A percentile compares a stretch with the other conserved stretches of the same genome.
Evolutionary conservation across 2,329 filamentous ascomycete genomes (phyloP).

Genomic region (Stachybotrys chlorohalonatus): DNA sequence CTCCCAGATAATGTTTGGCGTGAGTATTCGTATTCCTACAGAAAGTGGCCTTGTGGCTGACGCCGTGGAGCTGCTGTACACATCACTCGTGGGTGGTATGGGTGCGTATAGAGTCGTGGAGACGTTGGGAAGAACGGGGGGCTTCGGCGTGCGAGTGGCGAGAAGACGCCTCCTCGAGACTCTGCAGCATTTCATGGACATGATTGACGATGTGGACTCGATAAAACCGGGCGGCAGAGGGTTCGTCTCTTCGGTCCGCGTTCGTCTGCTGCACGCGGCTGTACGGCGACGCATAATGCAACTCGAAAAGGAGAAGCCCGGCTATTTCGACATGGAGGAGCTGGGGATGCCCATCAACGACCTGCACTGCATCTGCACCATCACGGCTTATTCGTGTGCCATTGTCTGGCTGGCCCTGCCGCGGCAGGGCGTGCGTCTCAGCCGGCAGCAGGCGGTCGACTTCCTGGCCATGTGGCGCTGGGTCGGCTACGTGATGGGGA

Average conservation of each 20-base stretch:
- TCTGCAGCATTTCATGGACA: slow-evolving; percentile 66
- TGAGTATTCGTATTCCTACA: slow-evolving; percentile 13
- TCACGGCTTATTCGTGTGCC: slow-evolving; percentile 59
- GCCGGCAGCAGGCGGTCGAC: slow-evolving; percentile 52
- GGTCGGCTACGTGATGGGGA: slow-evolving; percentile 62
- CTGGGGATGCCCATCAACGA: slow-evolving; percentile 64
- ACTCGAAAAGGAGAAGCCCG: slow-evolving; percentile 41
- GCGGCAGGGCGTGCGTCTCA: slow-evolving; percentile 61
- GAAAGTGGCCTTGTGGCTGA: background rate
- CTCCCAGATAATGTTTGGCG: slow-evolving; percentile 52
- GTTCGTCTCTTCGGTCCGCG: slow-evolving; percentile 51
- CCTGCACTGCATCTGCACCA: slow-evolving; percentile 64
- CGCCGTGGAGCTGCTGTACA: slow-evolving; percentile 41
- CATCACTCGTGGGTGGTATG: slow-evolving; percentile 62
- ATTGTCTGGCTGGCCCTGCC: slow-evolving; percentile 63
- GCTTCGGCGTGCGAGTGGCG: slow-evolving; percentile 61
- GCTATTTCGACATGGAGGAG: slow-evolving; percentile 50
- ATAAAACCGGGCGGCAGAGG: slow-evolving; percentile 58
- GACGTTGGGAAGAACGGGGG: slow-evolving; percentile 64
- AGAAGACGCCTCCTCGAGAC: slow-evolving; percentile 58
- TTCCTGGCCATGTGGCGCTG: slow-evolving; percentile 72
- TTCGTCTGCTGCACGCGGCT: slow-evolving; percentile 55
- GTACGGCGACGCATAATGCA: slow-evolving; percentile 54
- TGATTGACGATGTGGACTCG: slow-evolving; percentile 53
- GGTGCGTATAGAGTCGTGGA: slow-evolving; percentile 65